These are phyloP conservation scores for Lanmaoa pseudosensibilis DNA, from an alignment of 768 basidiomycete species.

Conservation along the genomic window DNA sequence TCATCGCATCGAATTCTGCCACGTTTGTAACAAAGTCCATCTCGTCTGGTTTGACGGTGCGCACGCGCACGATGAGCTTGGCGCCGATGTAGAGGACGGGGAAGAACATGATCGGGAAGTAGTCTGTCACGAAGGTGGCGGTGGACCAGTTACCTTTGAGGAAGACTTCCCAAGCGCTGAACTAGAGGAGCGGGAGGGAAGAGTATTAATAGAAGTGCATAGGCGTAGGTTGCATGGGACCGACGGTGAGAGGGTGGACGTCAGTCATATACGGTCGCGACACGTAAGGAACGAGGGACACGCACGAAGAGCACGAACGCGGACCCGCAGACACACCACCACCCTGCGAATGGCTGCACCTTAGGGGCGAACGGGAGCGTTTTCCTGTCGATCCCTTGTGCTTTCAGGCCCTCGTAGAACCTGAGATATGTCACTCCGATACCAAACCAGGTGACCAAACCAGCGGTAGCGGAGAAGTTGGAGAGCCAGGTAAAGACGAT, in stretches of 20 bases:
- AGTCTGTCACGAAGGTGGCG: conserved; percentile 43
- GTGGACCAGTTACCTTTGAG: conserved; percentile 39
- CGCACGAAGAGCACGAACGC: conserved; percentile 38
- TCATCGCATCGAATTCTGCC: conserved; percentile 32
- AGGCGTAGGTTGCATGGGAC: no score
- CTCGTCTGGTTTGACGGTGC: conserved; percentile 2
- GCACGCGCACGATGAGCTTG: conserved; percentile 17
- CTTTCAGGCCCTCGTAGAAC: conserved; percentile 46
- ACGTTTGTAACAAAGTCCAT: conserved; percentile 31
- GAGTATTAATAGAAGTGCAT: no score
- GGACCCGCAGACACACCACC: conserved; percentile 34
- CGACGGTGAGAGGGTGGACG: not conserved
- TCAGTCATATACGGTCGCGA: not conserved
- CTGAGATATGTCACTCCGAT: conserved; percentile 48
- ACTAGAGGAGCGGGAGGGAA: conserved; percentile 19
- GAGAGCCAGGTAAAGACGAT: conserved; percentile 45
- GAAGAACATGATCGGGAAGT: conserved; percentile 44
- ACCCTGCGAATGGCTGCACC: conserved; percentile 44
- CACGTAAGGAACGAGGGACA: not conserved
- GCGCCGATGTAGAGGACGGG: conserved; percentile 43
- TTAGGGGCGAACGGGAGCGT: conserved; percentile 46
- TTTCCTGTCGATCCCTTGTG: conserved; percentile 48
- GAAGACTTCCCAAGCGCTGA: conserved; percentile 44
- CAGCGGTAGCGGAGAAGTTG: conserved; percentile 37
- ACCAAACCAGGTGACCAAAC: conserved; percentile 45